These are phyloP conservation scores for Andrographis paniculata DNA, from an alignment of 305 asterid species.

Conservation along the genomic window DNA sequence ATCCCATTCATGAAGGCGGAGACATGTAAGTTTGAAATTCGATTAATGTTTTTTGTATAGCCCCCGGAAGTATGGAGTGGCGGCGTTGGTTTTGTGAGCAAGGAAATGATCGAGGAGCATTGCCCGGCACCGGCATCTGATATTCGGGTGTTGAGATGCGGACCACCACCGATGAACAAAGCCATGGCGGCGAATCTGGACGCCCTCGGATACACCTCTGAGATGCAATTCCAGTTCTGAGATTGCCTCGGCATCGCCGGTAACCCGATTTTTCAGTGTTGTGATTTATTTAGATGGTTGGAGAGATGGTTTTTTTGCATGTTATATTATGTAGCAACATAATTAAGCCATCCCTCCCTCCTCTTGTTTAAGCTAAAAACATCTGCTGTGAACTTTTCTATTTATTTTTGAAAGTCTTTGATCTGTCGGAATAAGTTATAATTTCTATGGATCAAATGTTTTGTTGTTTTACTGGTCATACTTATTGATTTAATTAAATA, in stretches of 20 bases:
- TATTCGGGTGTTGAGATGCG: slow-evolving; percentile 75
- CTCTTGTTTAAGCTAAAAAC: too few species aligned
- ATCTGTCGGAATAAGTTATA: too few species aligned
- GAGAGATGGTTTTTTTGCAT: background rate
- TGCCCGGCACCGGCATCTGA: slow-evolving; percentile 80
- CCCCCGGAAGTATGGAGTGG: slow-evolving; percentile 89
- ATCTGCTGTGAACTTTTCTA: too few species aligned
- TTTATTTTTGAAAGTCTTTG: too few species aligned
- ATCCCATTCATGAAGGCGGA: background rate
- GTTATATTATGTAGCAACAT: too few species aligned
- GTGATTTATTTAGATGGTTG: background rate
- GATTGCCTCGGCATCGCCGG: background rate
- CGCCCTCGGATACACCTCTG: slow-evolving; percentile 56
- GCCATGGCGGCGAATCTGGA: slow-evolving; percentile 89
- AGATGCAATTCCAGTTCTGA: slow-evolving; percentile 83
- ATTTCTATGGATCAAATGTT: too few species aligned
- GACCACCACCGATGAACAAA: slow-evolving; percentile 93
- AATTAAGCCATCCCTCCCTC: too few species aligned
- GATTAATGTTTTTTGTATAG: slow-evolving; percentile 37
- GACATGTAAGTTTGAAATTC: background rate
- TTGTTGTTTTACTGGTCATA: too few species aligned
- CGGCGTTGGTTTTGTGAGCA: slow-evolving; percentile 81
- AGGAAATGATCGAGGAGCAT: slow-evolving; percentile 85
- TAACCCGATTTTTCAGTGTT: background rate
- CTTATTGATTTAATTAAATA: too few species aligned